Evolutionary conservation across 495 filamentous ascomycete genomes (phyloP).

Genomic region (Cercophora sp.): DNA sequence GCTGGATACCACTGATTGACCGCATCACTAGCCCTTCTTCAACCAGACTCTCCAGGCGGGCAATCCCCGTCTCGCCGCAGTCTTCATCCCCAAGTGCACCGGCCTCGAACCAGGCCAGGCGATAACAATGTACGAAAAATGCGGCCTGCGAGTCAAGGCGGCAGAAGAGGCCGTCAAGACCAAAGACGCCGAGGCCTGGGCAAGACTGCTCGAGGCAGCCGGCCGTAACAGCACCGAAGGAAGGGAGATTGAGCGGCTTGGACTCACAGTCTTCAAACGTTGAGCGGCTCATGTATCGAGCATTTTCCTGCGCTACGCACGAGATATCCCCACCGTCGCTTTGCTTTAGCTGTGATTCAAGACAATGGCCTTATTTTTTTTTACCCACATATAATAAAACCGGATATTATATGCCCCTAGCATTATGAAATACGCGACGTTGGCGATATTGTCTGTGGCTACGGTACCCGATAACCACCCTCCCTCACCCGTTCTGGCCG

Average conservation of each 20-base stretch:
- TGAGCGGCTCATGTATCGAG: too few species aligned
- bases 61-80: slow-evolving; percentile 77
- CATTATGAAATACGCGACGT: too few species aligned
- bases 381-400: too few species aligned
- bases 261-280: slow-evolving; percentile 41
- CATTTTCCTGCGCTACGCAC: too few species aligned
- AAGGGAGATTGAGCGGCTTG: slow-evolving; percentile 45
- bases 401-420: too few species aligned
- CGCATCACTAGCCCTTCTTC: slow-evolving; percentile 75
- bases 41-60: slow-evolving; percentile 84
- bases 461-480: too few species aligned
- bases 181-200: slow-evolving; percentile 66
- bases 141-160: slow-evolving; percentile 83
- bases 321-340: too few species aligned
- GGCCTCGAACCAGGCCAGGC: slow-evolving; percentile 56
- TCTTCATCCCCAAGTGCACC: slow-evolving; percentile 83
- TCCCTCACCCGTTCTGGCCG: too few species aligned
- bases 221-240: slow-evolving; percentile 40
- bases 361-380: too few species aligned
- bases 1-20: not conserved
- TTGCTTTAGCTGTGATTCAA: too few species aligned
- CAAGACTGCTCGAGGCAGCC: slow-evolving; percentile 42
- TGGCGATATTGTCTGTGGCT: too few species aligned
- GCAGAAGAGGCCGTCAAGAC: slow-evolving; percentile 84
- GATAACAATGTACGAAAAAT: slow-evolving; percentile 94